A percentile compares a stretch with the other conserved stretches of the same genome.
These are phyloP conservation scores for Fusarium chuoi DNA, from an alignment of 2,329 filamentous ascomycete genomes.

Conservation along the genomic window DNA sequence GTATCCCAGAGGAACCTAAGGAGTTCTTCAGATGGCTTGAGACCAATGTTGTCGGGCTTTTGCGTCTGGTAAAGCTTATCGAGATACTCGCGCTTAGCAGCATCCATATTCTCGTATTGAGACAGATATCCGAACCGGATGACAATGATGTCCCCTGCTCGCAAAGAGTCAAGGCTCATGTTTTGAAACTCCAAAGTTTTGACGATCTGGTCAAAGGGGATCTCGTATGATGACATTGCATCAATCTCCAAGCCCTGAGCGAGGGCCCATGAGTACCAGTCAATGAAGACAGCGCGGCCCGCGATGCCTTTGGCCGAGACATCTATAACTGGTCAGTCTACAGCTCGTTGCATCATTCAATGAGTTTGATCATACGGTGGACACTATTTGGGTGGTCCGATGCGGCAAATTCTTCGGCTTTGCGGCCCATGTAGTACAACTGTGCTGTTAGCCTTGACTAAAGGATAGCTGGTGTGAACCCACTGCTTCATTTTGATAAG, in stretches of 20 bases:
- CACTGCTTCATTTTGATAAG: conserved; percentile 36
- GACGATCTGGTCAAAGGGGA: conserved; percentile 28
- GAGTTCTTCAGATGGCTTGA: conserved; percentile 50
- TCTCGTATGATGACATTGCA: conserved; percentile 25
- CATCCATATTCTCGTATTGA: conserved; percentile 32
- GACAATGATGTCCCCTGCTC: conserved; percentile 30
- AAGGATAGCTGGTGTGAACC: not conserved
- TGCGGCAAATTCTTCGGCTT: conserved; percentile 28
- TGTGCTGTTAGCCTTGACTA: not conserved
- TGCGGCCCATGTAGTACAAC: conserved; percentile 43
- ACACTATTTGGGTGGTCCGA: conserved; percentile 35
- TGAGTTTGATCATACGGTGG: conserved; percentile 14
- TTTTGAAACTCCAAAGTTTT: conserved; percentile 19
- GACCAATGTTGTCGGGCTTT: conserved; percentile 47
- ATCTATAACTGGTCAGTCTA: not conserved
- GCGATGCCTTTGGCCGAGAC: conserved; percentile 24
- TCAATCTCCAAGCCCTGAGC: conserved; percentile 18
- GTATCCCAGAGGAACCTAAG: conserved; percentile 55
- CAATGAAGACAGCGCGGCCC: conserved; percentile 29
- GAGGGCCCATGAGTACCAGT: conserved; percentile 35
- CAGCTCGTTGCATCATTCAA: accelerated
- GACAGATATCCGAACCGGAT: conserved; percentile 36
- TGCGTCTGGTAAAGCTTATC: conserved; percentile 22
- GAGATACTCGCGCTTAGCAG: conserved; percentile 20
- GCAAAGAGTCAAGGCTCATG: conserved; percentile 1